Evolutionary conservation across 2,329 filamentous ascomycete genomes (phyloP), one percentile per base, ranked within the genome.

Genomic region (Colletotrichum sp.): DNA sequence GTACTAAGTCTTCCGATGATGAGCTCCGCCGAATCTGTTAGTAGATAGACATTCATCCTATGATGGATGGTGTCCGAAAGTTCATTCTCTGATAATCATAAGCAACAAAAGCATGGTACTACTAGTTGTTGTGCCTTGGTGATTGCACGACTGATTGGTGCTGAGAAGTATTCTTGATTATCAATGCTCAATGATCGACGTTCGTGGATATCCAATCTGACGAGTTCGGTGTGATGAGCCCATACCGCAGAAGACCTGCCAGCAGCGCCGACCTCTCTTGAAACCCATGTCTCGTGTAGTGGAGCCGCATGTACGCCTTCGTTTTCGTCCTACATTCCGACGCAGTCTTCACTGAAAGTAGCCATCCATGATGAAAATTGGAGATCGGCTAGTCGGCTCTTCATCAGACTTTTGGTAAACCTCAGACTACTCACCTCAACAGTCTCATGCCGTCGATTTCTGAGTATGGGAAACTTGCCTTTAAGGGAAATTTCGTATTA

Each of bases 241-340:
- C 38, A 43, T 4, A 12, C n/a, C 43, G 43, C 43, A 52, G n/a
- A 52, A 52, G 10, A 13, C 43, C 36, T 52, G 43, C 12, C 43
- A 24, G 10, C 3, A 52, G n/a, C 43, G 21, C 43, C 2, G 1
- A 6, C 2, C 43, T 21, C n/a, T 2, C n/a, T 5, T 8, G 43
- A 21, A 13, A 7, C 3, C 6, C n/a, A 52, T 5, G 6, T 24
- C n/a, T 52, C 4, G n/a, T 52, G 6, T 24, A 52, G 43, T 52
- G n/a, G 6, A 8, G 10, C n/a, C n/a, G 2, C 12, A 10, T 52
- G n/a, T 21, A 24, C 1, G n/a, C 1, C 2, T 52, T 12, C 1
- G 6, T 21, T 48, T 21, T 48, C n/a, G 6, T 52, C 10, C 43
- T 52, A 3, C 43, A 21, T n/a, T 52, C 13, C 12, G 3, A 52